These are phyloP conservation scores for Gomphus bonarii DNA, from an alignment of 1,284 basidiomycete genomes.

Conservation along the genomic window DNA sequence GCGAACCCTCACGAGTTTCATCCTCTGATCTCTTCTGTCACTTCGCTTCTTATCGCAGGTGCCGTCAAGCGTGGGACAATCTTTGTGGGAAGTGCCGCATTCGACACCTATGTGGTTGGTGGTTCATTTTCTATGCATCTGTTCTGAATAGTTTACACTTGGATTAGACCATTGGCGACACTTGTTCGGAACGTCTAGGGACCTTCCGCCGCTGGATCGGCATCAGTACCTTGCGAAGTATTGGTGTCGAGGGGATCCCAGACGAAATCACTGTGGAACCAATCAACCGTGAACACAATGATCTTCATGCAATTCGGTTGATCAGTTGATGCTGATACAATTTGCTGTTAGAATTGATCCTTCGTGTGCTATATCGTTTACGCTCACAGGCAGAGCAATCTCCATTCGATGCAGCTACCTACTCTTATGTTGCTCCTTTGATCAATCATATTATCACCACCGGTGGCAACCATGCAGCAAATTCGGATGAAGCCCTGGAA, in stretches of 20 bases:
- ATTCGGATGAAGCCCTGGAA: conserved; percentile 76
- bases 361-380: conserved; percentile 83
- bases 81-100: conserved; percentile 52
- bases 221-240: conserved; percentile 68
- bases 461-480: conserved; percentile 45
- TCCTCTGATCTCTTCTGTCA: conserved; percentile 45
- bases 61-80: conserved; percentile 48
- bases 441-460: conserved; percentile 59
- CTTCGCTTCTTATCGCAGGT: conserved; percentile 53
- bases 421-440: conserved; percentile 75
- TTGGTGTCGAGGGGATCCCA: conserved; percentile 58
- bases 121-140: background rate
- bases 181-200: conserved; percentile 63
- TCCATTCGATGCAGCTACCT: conserved; percentile 79
- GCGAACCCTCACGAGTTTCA: conserved; percentile 51
- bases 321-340: background rate
- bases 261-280: conserved; percentile 66
- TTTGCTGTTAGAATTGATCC: conserved; percentile 26
- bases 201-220: conserved; percentile 63
- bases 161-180: conserved; percentile 47
- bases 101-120: conserved; percentile 71
- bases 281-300: conserved; percentile 39
- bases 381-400: conserved; percentile 75
- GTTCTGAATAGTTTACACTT: background rate
- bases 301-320: background rate